Evolutionary conservation across 371 early-diverging fungal species (phyloP), one percentile per base, ranked within the genome.

Genomic region (Smittium mucronatum): DNA sequence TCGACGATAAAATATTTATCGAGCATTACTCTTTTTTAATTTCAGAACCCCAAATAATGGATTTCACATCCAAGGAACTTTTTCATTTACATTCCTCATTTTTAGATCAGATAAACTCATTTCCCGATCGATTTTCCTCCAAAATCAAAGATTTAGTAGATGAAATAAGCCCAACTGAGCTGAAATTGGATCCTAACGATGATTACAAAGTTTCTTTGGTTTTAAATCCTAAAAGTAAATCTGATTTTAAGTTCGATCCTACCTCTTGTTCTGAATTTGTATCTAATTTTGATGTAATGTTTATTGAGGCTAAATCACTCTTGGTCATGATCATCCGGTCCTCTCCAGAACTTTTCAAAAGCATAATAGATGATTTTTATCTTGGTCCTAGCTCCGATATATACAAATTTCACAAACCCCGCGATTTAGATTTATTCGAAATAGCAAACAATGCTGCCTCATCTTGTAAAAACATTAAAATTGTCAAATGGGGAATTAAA

Each of bases 1-100:
- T 96, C 80, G 91, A 93, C 75, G 94, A 95, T 73, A 83, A 86
- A 31, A 75, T 95, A 73, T 94, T 93, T 84, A 95, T 94, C 93
- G 95, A 95, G 76, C 95, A 94, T 78, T 94, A 94, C 75, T 47
- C 47, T 21, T 47, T 47, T 47, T 47, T 47, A 47, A 47, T 47
- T 21, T 47, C 47, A 11, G 47, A 47, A 47, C 47, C 47, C 21
- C 47, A 47, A 47, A 11, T 21, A 11, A 47, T 47, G 47, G 47
- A 47, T 47, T 47, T 47, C 21, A 47, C 47, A 11, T 5, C 47
- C 11, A 5, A 21, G 21, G 47, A 47, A 47, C 47, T 47, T 21
- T 47, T 47, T 47, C 21, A 21, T 21, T 47, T 47, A 47, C 47
- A 47, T 47, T 47, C 47, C 47, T 47, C 47, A 47, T 47, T 47